Base-by-base conservation (phyloP, 2,329 filamentous ascomycete species). In the Grosmannia serpens region DNA sequence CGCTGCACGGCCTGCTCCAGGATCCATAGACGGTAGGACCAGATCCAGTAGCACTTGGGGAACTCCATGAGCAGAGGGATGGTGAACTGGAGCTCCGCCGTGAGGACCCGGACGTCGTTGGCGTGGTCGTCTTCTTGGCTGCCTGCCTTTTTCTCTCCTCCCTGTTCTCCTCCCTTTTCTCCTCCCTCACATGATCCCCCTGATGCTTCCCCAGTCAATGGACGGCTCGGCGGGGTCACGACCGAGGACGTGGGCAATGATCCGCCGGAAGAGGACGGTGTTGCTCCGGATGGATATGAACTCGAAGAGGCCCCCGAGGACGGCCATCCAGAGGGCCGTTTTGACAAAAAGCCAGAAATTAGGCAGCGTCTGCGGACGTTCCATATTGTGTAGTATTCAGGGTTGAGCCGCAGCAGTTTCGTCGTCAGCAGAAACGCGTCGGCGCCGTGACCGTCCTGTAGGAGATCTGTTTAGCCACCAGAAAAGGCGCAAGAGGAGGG, bases 1-100 rank as follows among this genome's bases (percentile, higher is more conserved):
- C 85, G 76, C 15, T 77, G 69, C 53, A 87, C 88, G 38, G 85
- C 85, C 69, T 89, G 82, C 58, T 86, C 76, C 17, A 99, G 77
- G 3, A 92, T 76, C 91, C 94, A 99, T 52, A 87, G 74, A 31
- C 94, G 86, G 72, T 96, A 92, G 65, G 96, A 95, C 94, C 94
- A 99, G 67, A 99, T 92, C 92, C 94, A 97, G 75, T 99, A 99
- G 77, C 94, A 97, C 71, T 99, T 99, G 8, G 94, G 94, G 64
- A 84, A 92, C 64, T 90, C 84, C 63, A 89, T 80, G 55, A 99
- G 81, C 24, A 99, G 79, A 0, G 89, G 89, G 47, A 96, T 82
- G 38, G 92, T 85, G 68, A 96, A 96, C 53, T 76, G 75, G 38
- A 99, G 77, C 69, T 99, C 94, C 58, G 81, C 76, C 53, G 82